These are phyloP conservation scores for Wallacemonas sp. DNA, from an alignment of 208 protist genomes.

Conservation along the genomic window DNA sequence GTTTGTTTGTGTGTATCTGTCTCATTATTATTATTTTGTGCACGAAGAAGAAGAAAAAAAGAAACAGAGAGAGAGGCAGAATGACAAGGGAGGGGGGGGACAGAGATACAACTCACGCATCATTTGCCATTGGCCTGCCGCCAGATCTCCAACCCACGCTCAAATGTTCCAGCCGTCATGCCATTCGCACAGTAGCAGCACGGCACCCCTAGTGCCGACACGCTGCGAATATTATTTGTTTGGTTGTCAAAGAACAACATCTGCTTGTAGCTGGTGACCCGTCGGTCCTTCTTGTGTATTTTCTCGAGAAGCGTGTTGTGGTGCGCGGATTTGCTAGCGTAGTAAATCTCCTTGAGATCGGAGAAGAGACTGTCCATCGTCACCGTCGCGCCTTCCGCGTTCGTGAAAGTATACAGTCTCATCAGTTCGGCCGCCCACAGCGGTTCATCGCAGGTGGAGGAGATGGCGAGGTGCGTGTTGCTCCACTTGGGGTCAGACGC, in stretches of 20 bases:
- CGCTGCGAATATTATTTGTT: constrained; percentile 72
- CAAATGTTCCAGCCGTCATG: constrained; percentile 68
- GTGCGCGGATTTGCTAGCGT: constrained; percentile 70
- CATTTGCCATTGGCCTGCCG: constrained; percentile 17
- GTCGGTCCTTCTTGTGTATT: constrained; percentile 34
- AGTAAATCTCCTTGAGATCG: constrained; percentile 78
- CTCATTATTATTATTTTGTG: too few species aligned
- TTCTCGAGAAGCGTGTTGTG: constrained; percentile 55
- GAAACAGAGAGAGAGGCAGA: constrained; percentile 13
- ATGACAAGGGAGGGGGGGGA: not conserved
- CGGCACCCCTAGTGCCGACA: constrained; percentile 70
- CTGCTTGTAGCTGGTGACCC: constrained; percentile 61
- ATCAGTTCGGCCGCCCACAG: constrained; percentile 82
- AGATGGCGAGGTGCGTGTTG: constrained; percentile 69
- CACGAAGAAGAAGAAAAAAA: constrained; percentile 3
- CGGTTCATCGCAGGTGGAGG: constrained; percentile 87
- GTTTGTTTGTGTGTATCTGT: too few species aligned
- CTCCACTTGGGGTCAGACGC: constrained; percentile 44
- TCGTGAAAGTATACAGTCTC: constrained; percentile 54
- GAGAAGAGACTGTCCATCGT: constrained; percentile 71
- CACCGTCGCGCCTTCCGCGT: constrained; percentile 28
- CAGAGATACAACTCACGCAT: not conserved
- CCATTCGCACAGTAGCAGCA: constrained; percentile 80
- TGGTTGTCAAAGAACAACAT: constrained; percentile 94
- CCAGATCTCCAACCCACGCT: constrained; percentile 70